These are phyloP conservation scores for Didymella exigua DNA, from an alignment of 2,329 filamentous ascomycete species.

Conservation along the genomic window DNA sequence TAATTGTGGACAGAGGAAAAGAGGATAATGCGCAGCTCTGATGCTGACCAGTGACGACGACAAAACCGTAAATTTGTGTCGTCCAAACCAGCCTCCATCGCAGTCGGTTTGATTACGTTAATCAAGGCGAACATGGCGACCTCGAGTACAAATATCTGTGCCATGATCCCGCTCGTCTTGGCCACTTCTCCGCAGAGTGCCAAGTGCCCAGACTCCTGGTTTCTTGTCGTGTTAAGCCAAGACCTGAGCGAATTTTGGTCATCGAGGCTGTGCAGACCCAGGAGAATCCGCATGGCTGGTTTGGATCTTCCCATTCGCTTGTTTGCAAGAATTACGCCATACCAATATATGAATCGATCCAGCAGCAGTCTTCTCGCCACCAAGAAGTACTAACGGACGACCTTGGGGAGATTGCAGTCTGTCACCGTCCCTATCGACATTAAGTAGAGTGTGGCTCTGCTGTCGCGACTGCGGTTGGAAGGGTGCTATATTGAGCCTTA, in stretches of 20 bases:
- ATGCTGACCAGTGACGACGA: not conserved
- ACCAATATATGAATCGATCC: not conserved
- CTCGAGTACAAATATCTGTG: constrained; percentile 7
- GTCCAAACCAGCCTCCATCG: not conserved
- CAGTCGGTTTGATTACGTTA: not conserved
- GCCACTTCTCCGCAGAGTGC: constrained; percentile 14
- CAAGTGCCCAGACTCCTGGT: constrained; percentile 13
- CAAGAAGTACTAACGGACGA: not conserved
- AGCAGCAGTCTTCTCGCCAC: constrained; percentile 1
- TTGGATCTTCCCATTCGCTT: not conserved
- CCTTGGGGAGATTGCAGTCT: not conserved
- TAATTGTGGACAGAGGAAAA: not conserved
- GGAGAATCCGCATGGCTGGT: constrained; percentile 8
- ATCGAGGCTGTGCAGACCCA: constrained; percentile 20
- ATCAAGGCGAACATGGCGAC: constrained; percentile 4
- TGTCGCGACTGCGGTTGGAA: not conserved
- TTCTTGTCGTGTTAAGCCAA: constrained; percentile 10
- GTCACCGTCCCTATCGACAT: not conserved
- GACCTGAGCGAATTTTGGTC: constrained; percentile 11
- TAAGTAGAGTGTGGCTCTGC: not conserved
- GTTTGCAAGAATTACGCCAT: not conserved
- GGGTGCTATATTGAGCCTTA: not conserved
- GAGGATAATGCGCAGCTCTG: not conserved
- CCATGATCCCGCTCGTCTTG: constrained; percentile 21
- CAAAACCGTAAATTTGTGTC: not conserved